These are phyloP conservation scores for Achaetomiella virescens DNA, from an alignment of 495 filamentous ascomycete species.

Conservation along the genomic window DNA sequence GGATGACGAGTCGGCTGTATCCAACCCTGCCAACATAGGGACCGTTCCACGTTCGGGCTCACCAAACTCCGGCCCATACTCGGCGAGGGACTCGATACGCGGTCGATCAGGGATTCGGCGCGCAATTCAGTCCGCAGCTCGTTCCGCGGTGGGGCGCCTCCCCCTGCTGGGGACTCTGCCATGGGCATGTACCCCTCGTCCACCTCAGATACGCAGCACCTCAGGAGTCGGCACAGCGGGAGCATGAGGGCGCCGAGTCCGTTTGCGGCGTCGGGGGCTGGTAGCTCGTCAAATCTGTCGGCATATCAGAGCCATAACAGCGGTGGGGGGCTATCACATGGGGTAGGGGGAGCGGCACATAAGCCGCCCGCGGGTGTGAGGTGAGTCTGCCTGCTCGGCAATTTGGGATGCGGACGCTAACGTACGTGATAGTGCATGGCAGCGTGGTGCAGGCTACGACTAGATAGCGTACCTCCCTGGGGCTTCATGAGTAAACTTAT, in stretches of 20 bases:
- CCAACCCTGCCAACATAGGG: conserved; percentile 34
- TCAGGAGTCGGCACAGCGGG: conserved; percentile 17
- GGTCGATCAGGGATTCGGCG: conserved; percentile 2
- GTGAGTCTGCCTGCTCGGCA: conserved; percentile 24
- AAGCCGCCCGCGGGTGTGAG: conserved; percentile 29
- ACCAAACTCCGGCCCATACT: conserved; percentile 13
- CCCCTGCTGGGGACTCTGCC: not conserved
- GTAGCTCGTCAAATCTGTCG: conserved; percentile 2
- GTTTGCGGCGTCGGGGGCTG: conserved; percentile 13
- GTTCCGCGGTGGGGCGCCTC: not conserved
- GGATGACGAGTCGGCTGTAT: conserved; percentile 65
- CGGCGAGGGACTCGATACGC: conserved; percentile 11
- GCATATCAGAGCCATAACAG: not conserved
- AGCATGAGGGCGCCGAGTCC: conserved; percentile 23
- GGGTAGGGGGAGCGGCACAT: conserved; percentile 6
- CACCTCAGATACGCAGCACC: conserved; percentile 1
- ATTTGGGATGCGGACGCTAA: conserved; percentile 9
- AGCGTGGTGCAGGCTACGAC: conserved; percentile 52
- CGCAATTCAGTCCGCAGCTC: conserved; percentile 16
- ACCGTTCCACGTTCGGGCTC: conserved; percentile 21
- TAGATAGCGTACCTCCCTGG: conserved; percentile 7
- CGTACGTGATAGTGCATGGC: conserved; percentile 39
- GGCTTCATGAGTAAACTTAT: not conserved
- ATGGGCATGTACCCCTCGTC: conserved; percentile 5
- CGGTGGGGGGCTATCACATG: not conserved